A percentile compares a stretch with the other conserved stretches of the same genome.
Evolutionary conservation across 139 green algal species (phyloP).

Genomic region (Closterium sp.): DNA sequence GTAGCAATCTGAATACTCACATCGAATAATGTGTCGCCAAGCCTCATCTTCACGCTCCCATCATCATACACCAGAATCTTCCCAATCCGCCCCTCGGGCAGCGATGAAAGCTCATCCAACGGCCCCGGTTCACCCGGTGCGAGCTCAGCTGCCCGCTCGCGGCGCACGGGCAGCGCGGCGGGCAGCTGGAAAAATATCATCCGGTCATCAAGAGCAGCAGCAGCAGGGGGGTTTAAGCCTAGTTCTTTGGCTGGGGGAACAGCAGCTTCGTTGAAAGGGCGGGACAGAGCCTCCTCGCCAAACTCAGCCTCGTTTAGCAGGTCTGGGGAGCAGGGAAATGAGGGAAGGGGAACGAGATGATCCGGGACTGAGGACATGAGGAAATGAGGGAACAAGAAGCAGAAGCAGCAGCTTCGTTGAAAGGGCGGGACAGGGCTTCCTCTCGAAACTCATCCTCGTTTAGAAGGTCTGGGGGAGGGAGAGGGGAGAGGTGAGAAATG

Average conservation of each 20-base stretch:
- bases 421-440: background rate
- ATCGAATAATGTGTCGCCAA: background rate
- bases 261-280: too few relatives aligned
- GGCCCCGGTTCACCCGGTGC: background rate
- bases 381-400: too few relatives aligned
- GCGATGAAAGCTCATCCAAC: background rate
- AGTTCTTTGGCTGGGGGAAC: background rate
- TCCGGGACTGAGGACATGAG: too few relatives aligned
- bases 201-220: background rate
- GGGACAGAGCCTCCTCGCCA: too few relatives aligned
- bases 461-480: too few relatives aligned
- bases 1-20: background rate
- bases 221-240: background rate
- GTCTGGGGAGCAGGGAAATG: too few relatives aligned
- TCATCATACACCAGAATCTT: slow-evolving; percentile 4
- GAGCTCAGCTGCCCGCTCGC: background rate
- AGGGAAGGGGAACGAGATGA: too few relatives aligned
- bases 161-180: background rate
- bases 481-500: too few relatives aligned
- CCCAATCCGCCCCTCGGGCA: background rate
- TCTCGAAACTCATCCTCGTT: too few relatives aligned
- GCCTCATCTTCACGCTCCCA: background rate
- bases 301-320: too few relatives aligned
- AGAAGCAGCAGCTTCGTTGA: background rate
- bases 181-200: slow-evolving; percentile 6